Percentiles rank a stretch among this genome's conserved stretches.
Conservation (phyloP, 75 land plant species). For the Picea glauca region DNA sequence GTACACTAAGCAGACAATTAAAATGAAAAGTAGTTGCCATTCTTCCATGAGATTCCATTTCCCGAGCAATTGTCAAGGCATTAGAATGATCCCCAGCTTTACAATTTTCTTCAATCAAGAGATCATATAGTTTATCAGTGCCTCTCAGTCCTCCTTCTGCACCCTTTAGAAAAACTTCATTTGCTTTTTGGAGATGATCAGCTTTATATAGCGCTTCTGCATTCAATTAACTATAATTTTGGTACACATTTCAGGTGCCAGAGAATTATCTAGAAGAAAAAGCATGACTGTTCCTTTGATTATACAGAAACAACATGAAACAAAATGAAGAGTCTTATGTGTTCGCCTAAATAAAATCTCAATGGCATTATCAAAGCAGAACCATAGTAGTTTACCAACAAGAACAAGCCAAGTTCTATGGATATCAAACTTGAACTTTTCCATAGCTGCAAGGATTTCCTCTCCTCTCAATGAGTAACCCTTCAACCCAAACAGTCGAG, state of each 20-base stretch:
- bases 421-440: slow-evolving; percentile 68
- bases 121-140: slow-evolving; percentile 81
- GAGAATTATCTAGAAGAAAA: neutral
- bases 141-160: slow-evolving; percentile 88
- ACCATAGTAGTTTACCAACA: slow-evolving; percentile 53
- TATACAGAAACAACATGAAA: neutral
- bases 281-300: neutral
- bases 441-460: slow-evolving; percentile 91
- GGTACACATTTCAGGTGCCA: neutral
- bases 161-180: slow-evolving; percentile 84
- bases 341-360: neutral
- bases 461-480: slow-evolving; percentile 68
- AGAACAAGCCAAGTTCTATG: slow-evolving; percentile 85
- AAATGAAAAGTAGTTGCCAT: slow-evolving; percentile 93
- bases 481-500: slow-evolving; percentile 71
- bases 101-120: slow-evolving; percentile 85
- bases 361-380: neutral
- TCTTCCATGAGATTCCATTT: slow-evolving; percentile 93
- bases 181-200: slow-evolving; percentile 67
- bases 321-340: slow-evolving; percentile 3
- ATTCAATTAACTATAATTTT: neutral
- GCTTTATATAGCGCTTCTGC: slow-evolving; percentile 81
- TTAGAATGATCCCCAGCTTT: slow-evolving; percentile 85
- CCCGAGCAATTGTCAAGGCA: slow-evolving; percentile 76
- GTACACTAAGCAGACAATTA: slow-evolving; percentile 85